phyloP scores from a whole-genome alignment of 371 early-diverging fungal genomes.

The Rhizomucor miehei region DNA sequence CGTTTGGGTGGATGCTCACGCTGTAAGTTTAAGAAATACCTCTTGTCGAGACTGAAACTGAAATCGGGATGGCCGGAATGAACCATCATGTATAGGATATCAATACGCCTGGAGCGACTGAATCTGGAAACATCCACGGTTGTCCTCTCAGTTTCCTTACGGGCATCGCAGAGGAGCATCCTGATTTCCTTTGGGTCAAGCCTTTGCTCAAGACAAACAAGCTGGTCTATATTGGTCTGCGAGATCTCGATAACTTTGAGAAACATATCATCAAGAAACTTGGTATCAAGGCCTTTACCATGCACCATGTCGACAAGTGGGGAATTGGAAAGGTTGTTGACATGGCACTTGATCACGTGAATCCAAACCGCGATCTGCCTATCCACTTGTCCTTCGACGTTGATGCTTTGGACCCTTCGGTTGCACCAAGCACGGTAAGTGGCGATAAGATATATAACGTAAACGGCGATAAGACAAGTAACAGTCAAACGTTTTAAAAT shows the following conservation, averaged over 20 bases:
- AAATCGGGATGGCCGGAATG: background rate
- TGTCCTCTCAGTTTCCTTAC: conserved; percentile 92
- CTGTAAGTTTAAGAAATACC: conserved; percentile 56
- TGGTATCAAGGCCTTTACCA: conserved; percentile 89
- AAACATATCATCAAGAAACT: conserved; percentile 77
- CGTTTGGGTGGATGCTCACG: conserved; percentile 97
- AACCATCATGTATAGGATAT: conserved; percentile 68
- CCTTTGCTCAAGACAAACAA: conserved; percentile 73
- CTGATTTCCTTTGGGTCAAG: conserved; percentile 83
- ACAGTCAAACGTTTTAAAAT: background rate
- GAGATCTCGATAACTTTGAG: conserved; percentile 91
- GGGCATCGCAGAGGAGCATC: conserved; percentile 72
- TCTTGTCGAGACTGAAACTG: background rate
- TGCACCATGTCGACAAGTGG: conserved; percentile 96
- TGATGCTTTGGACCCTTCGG: conserved; percentile 92
- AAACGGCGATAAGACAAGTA: background rate
- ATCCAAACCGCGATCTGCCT: conserved; percentile 76
- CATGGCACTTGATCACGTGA: conserved; percentile 90
- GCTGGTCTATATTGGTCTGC: conserved; percentile 94
- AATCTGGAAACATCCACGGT: conserved; percentile 95
- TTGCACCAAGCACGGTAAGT: conserved; percentile 81
- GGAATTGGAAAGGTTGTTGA: conserved; percentile 94
- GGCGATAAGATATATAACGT: background rate
- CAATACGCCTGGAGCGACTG: conserved; percentile 88
- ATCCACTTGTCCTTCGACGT: conserved; percentile 95